phyloP scores from a whole-genome alignment of 345 rosid genomes.

The Camelina hispida region DNA sequence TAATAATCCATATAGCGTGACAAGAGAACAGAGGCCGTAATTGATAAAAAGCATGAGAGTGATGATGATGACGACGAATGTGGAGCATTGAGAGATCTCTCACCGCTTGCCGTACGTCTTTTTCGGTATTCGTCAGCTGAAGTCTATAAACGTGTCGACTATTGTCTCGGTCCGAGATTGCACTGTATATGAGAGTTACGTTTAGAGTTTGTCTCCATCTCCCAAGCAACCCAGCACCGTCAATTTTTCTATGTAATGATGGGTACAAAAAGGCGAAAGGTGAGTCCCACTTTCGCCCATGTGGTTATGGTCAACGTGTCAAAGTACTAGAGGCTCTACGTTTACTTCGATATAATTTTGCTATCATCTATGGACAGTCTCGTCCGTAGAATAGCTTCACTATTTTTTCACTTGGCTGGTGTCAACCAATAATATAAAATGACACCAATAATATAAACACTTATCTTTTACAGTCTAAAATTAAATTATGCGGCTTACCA shows the following conservation, averaged over 20 bases:
- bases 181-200: conserved; percentile 35
- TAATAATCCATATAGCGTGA: conserved; percentile 29
- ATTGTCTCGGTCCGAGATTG: conserved; percentile 18
- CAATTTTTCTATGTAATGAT: conserved; percentile 27
- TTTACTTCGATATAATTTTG: background rate
- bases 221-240: conserved; percentile 39
- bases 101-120: conserved; percentile 16
- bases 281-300: conserved; percentile 31
- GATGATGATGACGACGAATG: conserved; percentile 31
- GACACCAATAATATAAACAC: conserved; percentile 19
- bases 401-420: conserved; percentile 20
- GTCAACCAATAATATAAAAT: conserved; percentile 20
- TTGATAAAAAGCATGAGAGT: conserved; percentile 27
- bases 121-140: conserved; percentile 28
- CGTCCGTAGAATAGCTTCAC: conserved; percentile 21
- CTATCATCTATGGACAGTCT: conserved; percentile 22
- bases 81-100: conserved; percentile 29
- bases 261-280: background rate
- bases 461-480: conserved; percentile 26
- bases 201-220: conserved; percentile 37
- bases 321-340: conserved; percentile 19
- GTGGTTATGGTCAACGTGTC: conserved; percentile 43
- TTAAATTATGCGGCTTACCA: conserved; percentile 23
- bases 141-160: conserved; percentile 30
- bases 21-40: conserved; percentile 6